Percentiles rank a stretch among this genome's conserved stretches.
Conservation (phyloP, 805 yeast species). For the Teunomyces gatunensis region DNA sequence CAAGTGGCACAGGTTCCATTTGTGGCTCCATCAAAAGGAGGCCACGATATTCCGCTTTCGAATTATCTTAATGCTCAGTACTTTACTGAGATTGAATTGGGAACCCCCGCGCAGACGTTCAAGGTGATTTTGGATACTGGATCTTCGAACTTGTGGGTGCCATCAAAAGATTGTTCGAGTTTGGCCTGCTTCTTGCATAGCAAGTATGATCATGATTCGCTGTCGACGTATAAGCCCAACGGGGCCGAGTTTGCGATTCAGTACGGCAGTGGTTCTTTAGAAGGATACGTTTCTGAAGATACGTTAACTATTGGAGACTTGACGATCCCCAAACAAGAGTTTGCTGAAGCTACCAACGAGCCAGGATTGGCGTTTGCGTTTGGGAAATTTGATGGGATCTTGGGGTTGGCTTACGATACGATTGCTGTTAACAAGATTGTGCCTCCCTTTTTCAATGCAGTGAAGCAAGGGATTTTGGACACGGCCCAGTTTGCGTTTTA, state of each 20-base stretch:
- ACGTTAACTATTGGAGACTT: constrained; percentile 78
- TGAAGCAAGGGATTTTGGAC: constrained; percentile 77
- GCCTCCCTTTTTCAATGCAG: constrained; percentile 92
- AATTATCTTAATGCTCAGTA: constrained; percentile 96
- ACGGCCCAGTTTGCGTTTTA: constrained; percentile 84
- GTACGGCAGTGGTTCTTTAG: constrained; percentile 91
- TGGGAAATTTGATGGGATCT: constrained; percentile 97
- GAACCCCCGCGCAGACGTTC: constrained; percentile 91
- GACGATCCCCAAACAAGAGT: constrained; percentile 82
- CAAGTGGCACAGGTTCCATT: constrained; percentile 44
- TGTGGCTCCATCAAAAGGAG: constrained; percentile 19
- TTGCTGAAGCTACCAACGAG: constrained; percentile 96
- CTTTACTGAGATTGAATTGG: constrained; percentile 84
- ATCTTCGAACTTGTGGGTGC: constrained; percentile 96
- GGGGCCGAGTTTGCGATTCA: constrained; percentile 83
- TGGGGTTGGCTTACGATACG: constrained; percentile 91
- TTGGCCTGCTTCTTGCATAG: constrained; percentile 93
- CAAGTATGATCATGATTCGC: constrained; percentile 80
- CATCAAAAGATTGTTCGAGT: constrained; percentile 82
- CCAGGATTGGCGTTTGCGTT: constrained; percentile 98
- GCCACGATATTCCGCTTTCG: constrained; percentile 78
- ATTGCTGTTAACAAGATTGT: constrained; percentile 86
- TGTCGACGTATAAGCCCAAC: constrained; percentile 82
- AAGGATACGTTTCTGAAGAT: constrained; percentile 91
- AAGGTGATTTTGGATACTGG: constrained; percentile 97